Evolutionary conservation across 768 basidiomycete species (phyloP).

Genomic region (Rhizopogon vinicolor): DNA sequence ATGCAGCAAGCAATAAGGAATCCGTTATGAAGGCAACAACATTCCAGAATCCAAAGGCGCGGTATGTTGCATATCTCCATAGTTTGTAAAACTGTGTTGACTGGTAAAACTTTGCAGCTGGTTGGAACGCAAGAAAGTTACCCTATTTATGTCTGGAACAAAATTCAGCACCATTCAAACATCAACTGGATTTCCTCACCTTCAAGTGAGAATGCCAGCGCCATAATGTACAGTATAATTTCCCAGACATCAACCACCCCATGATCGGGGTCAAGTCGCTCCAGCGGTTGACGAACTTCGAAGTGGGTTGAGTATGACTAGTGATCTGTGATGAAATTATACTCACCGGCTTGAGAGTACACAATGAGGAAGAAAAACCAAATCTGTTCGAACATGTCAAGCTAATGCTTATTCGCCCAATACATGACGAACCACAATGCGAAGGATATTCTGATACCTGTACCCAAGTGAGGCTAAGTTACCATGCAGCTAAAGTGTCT

Average conservation of each 20-base stretch:
- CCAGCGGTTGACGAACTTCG: constrained; percentile 71
- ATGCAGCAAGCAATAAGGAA: constrained; percentile 66
- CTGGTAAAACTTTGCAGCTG: not conserved
- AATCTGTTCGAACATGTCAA: not conserved
- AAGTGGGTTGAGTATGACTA: constrained; percentile 1
- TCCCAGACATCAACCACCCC: constrained; percentile 76
- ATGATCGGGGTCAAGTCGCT: constrained; percentile 55
- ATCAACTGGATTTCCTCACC: constrained; percentile 40
- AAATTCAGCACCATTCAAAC: constrained; percentile 41
- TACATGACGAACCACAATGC: constrained; percentile 44
- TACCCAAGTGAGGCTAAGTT: not conserved
- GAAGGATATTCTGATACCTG: constrained; percentile 84
- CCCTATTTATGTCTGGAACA: constrained; percentile 19
- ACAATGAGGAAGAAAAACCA: constrained; percentile 77
- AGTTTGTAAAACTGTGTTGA: constrained; percentile 58
- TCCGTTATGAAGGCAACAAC: constrained; percentile 69
- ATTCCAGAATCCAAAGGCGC: constrained; percentile 82
- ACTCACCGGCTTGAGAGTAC: constrained; percentile 80
- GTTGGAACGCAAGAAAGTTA: constrained; percentile 1
- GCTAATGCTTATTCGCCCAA: not conserved
- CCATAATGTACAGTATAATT: constrained; percentile 71
- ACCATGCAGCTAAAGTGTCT: not conserved
- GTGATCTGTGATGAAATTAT: not conserved
- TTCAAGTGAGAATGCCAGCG: constrained; percentile 74
- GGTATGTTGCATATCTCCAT: constrained; percentile 71